A percentile compares a stretch with the other conserved stretches of the same genome.
These are phyloP conservation scores for Parietichytrium sp. DNA, from an alignment of 108 stramenopile genomes.

Conservation along the genomic window DNA sequence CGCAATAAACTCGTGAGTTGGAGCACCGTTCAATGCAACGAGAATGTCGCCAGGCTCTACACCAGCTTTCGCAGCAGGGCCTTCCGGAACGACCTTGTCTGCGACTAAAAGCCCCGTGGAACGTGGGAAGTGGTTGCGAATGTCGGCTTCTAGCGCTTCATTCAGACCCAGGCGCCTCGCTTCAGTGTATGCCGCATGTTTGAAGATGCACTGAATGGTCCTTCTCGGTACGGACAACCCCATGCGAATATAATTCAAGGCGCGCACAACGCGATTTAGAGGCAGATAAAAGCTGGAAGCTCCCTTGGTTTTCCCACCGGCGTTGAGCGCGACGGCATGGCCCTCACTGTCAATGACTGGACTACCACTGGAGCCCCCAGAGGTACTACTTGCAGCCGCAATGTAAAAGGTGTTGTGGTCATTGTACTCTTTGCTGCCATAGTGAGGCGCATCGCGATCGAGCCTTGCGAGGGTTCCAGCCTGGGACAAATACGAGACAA, in stretches of 20 bases:
- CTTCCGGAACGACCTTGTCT: constrained; percentile 21
- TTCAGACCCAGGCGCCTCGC: constrained; percentile 45
- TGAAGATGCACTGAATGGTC: constrained; percentile 46
- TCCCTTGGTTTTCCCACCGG: constrained; percentile 44
- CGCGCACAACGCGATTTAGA: constrained; percentile 45
- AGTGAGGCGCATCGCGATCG: constrained; percentile 53
- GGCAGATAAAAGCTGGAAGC: constrained; percentile 56
- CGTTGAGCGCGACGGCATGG: constrained; percentile 57
- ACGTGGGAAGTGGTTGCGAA: background rate
- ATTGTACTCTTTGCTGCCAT: constrained; percentile 37
- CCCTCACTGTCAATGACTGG: constrained; percentile 51
- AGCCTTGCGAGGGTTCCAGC: constrained; percentile 54
- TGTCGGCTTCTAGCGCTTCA: constrained; percentile 36
- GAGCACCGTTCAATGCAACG: background rate
- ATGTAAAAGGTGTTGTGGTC: constrained; percentile 52
- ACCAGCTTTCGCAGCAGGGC: background rate
- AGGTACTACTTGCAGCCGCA: constrained; percentile 42
- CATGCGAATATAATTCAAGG: constrained; percentile 15
- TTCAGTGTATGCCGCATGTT: constrained; percentile 50
- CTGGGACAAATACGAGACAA: too few species aligned
- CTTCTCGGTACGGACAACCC: constrained; percentile 37
- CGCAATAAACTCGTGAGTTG: background rate
- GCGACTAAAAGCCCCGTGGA: constrained; percentile 48
- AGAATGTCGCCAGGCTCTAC: constrained; percentile 34
- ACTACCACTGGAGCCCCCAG: constrained; percentile 49